These are phyloP conservation scores for Pseudogymnoascus sp. DNA, from an alignment of 2,329 filamentous ascomycete species.

Conservation along the genomic window DNA sequence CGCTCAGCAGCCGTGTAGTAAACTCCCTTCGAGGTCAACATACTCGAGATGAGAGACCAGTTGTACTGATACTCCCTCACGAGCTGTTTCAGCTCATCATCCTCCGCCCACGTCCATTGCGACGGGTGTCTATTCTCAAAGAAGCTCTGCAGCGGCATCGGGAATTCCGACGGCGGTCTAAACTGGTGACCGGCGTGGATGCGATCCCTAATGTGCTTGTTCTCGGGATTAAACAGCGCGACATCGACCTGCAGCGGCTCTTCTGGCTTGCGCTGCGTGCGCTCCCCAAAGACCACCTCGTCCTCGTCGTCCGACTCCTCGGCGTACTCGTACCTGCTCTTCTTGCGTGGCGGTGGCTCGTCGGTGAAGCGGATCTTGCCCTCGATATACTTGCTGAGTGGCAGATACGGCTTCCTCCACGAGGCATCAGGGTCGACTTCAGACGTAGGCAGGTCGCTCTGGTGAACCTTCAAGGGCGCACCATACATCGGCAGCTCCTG, in stretches of 20 bases:
- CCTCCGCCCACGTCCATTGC: conserved; percentile 84
- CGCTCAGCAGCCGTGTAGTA: conserved; percentile 83
- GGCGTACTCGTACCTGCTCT: conserved; percentile 73
- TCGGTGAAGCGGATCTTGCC: conserved; percentile 66
- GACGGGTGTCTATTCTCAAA: conserved; percentile 82
- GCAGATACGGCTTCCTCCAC: conserved; percentile 70
- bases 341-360: conserved; percentile 60
- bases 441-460: conserved; percentile 47
- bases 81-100: conserved; percentile 76
- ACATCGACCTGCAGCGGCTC: conserved; percentile 65
- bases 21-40: conserved; percentile 63
- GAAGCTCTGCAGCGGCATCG: conserved; percentile 84
- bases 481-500: conserved; percentile 76
- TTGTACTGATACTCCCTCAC: conserved; percentile 95
- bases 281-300: conserved; percentile 29
- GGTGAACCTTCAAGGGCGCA: conserved; percentile 50
- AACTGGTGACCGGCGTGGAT: conserved; percentile 90
- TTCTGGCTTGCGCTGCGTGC: conserved; percentile 21
- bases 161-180: conserved; percentile 80
- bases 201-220: conserved; percentile 81
- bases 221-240: conserved; percentile 81
- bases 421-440: conserved; percentile 58
- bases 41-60: conserved; percentile 86
- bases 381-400: conserved; percentile 79
- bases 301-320: conserved; percentile 63